Evolutionary conservation across 2,329 filamentous ascomycete genomes (phyloP).

Genomic region (Aschersonia sp.): DNA sequence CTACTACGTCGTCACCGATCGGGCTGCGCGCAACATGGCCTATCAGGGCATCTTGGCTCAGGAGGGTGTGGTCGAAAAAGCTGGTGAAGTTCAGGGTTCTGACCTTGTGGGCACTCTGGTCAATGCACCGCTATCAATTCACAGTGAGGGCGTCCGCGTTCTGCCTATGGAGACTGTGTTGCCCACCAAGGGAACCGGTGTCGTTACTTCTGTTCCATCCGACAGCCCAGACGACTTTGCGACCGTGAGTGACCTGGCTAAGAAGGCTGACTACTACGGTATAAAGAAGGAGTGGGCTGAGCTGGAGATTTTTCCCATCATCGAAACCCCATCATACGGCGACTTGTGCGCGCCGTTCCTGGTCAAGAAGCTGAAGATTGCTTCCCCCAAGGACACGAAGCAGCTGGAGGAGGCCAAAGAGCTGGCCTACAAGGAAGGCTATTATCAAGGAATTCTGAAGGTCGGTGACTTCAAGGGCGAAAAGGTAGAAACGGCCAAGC

Average conservation of each 20-base stretch:
- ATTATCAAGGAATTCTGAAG: slow-evolving; percentile 86
- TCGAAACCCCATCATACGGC: slow-evolving; percentile 76
- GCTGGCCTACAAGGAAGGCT: slow-evolving; percentile 90
- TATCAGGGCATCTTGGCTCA: slow-evolving; percentile 76
- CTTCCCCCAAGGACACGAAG: slow-evolving; percentile 86
- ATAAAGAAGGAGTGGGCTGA: slow-evolving; percentile 97
- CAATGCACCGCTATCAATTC: slow-evolving; percentile 74
- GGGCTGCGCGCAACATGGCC: slow-evolving; percentile 89
- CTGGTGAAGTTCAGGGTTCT: slow-evolving; percentile 60
- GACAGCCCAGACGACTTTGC: slow-evolving; percentile 91
- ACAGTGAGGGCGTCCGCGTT: slow-evolving; percentile 72
- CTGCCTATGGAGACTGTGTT: slow-evolving; percentile 92
- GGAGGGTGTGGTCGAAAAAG: slow-evolving; percentile 61
- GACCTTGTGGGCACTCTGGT: slow-evolving; percentile 80
- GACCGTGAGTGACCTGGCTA: slow-evolving; percentile 72
- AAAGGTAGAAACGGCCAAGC: slow-evolving; percentile 74
- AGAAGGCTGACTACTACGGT: slow-evolving; percentile 92
- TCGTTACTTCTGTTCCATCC: slow-evolving; percentile 89
- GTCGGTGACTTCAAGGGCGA: slow-evolving; percentile 79
- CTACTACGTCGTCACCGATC: slow-evolving; percentile 71
- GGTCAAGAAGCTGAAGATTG: slow-evolving; percentile 88
- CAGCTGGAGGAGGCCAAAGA: slow-evolving; percentile 88
- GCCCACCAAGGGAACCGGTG: slow-evolving; percentile 86
- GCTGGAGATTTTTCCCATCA: slow-evolving; percentile 76
- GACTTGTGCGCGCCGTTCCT: slow-evolving; percentile 71